Evolutionary conservation across 2,329 filamentous ascomycete species (phyloP), one percentile per base, ranked within the genome.

Genomic region (Davidsoniella neocaledoniae): DNA sequence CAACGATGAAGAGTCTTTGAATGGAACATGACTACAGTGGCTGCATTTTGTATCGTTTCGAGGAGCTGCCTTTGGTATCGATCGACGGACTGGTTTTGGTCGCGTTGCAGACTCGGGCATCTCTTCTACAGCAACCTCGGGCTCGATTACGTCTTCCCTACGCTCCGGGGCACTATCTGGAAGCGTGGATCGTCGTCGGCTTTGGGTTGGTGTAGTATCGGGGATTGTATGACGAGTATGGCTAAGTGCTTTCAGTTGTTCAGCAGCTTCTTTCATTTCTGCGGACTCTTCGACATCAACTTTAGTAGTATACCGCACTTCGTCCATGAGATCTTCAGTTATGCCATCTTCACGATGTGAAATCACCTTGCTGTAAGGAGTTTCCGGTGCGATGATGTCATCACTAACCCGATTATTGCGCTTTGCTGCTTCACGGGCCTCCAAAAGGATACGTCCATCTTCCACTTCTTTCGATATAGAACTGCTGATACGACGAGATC

Each of bases 181-280:
- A 14, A 68, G 56, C 19, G 59, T 64, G 2, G 66, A 55, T 39
- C 54, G 48, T 23, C 48, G 50, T 10, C 52, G 52, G 52, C 43
- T 52, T 45, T 38, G 53, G 25, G 25, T 48, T 53, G 7, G 58
- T 53, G 25, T 74, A 71, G 50, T 72, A 73, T 16, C 52, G 4
- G 48, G 37, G 17, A 53, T 48, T 6, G 52, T 40, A 53, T 74
- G 74, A 2, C 76, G 70, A 48, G 80, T 71, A 57, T 81, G 76
- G 56, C 77, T 80, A 40, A 81, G 60, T 1, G 77, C 77, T 57
- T 81, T 80, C 5, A 81, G 66, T 59, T 81, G 77, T 58, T 81
- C 77, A 3, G 77, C 77, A 17, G 77, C 77, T 60, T 80, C 76
- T 56, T 81, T 75, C 75, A 81, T 80, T 62, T 81, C 77, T 7